Base-by-base conservation (phyloP, 495 filamentous ascomycete genomes). In the Aspergillus campestris region DNA sequence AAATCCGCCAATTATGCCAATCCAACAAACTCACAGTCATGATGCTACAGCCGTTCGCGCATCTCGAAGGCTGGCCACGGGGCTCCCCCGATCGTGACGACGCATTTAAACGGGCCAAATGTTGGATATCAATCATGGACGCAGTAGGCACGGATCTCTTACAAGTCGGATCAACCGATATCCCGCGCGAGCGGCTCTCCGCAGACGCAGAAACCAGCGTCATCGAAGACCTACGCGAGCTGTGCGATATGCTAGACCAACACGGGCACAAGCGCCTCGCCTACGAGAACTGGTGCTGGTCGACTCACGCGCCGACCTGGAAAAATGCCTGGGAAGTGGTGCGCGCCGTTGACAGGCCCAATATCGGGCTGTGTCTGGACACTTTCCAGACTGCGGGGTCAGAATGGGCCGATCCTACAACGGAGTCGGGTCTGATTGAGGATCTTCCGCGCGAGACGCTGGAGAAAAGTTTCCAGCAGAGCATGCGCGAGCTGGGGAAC, bases 221-320 rank as follows among this genome's bases (percentile, higher is more conserved):
- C 0, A 50, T 61, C 2, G 18, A 24, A 24, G 87, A 91, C 54
- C 70, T 91, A 0, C 66, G 65, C 14, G 67, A 79, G 41, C 68
- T 91, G 12, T 78, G 77, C 9, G 81, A 87, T 38, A 59, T 87
- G 46, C 74, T 86, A 2, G 73, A 77, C 3, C 51, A 64, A 15
- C 66, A 74, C 18, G 18, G 18, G 18, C 66, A 70, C 0, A 75
- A 77, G 50, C 68, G 78, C 7, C 60, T 91, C 8, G 85, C 84
- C 1, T 91, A 89, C 48, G 86, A 91, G 59, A 89, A 89, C 50
- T 89, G 86, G 84, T 87, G 84, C 63, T 91, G 86, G 87, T 80
- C 82, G 1, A 82, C 83, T 0, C 75, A 79, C 28, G 84, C 84
- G 0, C 80, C 80, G 5, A 71, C 60, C 6, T 91, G 85, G 85